Base-by-base conservation (phyloP, 306 rosid genomes). In the Abrus pulchellus region DNA sequence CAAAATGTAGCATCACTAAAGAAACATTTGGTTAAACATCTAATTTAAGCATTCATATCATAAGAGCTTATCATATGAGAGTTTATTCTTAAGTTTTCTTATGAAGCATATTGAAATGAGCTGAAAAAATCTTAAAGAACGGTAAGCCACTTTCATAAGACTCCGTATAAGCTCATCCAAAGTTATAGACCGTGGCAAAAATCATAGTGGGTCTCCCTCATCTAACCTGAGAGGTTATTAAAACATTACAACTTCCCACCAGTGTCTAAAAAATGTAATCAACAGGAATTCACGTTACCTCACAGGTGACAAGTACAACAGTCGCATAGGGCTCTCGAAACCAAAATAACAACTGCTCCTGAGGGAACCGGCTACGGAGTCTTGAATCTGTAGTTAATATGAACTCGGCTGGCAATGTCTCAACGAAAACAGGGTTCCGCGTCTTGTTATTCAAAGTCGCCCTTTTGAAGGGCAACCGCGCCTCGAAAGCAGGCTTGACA, bases 281-380 rank as follows among this genome's bases (percentile, higher is more conserved):
- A 68, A 73, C 67, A 55, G 52, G 34, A 80, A 62, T 55, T 34
- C 63, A 63, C 2, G 5, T 82, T 89, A 93, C 99, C 97, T 96
- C 99, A 85, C 99, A 96, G 20, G 98, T 89, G 82, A 96, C 97
- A 30, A 96, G 97, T 36, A 96, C 92, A 12, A 94, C 77, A 75
- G 97, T 93, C 50, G 98, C 97, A 81, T 92, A 92, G 2, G 99
- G 99, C 87, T 96, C 98, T 36, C 98, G 93, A 60, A 96, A 96
- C 98, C 97, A 96, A 87, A 93, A 91, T 49, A 96, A 83, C 54
- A 85, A 85, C 72, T 93, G 98, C 90, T 96, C 99, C 80, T 88
- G 96, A 5, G 98, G 99, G 77, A 91, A 96, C 72, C 98, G 89
- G 82, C 97, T 96, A 45, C 99, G 97, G 14, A 96, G 97, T 83